Evolutionary conservation across 2,329 filamentous ascomycete species (phyloP).

Genomic region (Colletotrichum noveboracense): DNA sequence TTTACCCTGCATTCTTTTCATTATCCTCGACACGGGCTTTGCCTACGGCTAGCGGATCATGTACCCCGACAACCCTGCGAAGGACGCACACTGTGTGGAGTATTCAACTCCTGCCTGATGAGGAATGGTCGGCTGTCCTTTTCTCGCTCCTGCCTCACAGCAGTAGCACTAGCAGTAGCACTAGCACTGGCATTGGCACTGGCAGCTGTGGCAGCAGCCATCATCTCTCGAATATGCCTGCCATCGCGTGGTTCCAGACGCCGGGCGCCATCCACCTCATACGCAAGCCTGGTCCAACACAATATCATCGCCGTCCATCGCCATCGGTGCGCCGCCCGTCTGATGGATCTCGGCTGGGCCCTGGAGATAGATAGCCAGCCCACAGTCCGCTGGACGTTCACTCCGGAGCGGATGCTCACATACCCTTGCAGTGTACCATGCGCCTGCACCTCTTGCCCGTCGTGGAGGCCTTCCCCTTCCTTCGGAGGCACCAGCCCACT

Average conservation of each 20-base stretch:
- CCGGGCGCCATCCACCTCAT: not conserved
- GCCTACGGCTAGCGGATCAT: slow-evolving; percentile 9
- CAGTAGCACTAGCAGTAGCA: not conserved
- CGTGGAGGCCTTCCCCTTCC: not conserved
- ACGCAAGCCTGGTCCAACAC: not conserved
- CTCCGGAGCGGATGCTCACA: not conserved
- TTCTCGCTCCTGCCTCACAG: not conserved
- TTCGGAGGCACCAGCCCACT: not conserved
- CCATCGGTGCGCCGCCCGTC: not conserved
- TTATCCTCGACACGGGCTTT: not conserved
- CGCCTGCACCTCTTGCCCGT: not conserved
- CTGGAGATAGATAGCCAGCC: not conserved
- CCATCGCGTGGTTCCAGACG: not conserved
- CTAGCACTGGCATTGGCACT: not conserved
- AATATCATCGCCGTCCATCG: not conserved
- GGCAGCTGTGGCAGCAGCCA: not conserved
- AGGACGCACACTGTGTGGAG: not conserved
- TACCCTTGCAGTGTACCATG: not conserved
- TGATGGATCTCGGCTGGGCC: not conserved
- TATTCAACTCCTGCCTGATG: not conserved
- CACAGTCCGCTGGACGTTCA: not conserved
- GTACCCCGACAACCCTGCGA: not conserved
- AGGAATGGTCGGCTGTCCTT: not conserved
- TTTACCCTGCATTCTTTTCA: slow-evolving; percentile 1
- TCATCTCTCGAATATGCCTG: not conserved